Conservation (phyloP, 2,329 filamentous ascomycete species). For the Diaporthe ampelina region DNA sequence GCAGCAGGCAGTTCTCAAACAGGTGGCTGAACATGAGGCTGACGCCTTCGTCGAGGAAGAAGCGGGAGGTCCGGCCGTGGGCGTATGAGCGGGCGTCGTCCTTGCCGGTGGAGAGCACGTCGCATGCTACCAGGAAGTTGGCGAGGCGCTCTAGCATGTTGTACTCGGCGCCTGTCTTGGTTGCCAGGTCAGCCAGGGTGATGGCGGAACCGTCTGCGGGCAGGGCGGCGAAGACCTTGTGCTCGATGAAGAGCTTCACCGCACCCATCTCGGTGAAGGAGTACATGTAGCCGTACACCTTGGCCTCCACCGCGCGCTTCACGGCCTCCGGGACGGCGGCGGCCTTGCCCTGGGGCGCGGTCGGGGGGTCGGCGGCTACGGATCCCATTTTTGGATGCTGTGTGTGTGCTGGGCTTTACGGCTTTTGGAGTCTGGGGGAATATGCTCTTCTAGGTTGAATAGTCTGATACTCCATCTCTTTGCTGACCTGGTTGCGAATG, state of each 20-base stretch:
- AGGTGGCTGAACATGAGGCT: conserved; percentile 35
- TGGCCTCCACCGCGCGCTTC: conserved; percentile 17
- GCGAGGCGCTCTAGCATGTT: conserved; percentile 19
- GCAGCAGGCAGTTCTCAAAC: conserved; percentile 47
- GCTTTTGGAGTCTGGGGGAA: neutral
- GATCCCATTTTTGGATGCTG: conserved; percentile 10
- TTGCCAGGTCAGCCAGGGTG: conserved; percentile 1
- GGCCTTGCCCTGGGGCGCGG: conserved; percentile 12
- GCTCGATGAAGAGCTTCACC: conserved; percentile 29
- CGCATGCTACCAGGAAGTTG: conserved; percentile 21
- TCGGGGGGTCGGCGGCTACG: conserved; percentile 23
- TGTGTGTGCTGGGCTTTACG: neutral
- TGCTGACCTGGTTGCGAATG: neutral
- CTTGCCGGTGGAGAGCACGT: neutral
- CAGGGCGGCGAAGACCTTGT: conserved; percentile 14
- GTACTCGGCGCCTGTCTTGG: conserved; percentile 10
- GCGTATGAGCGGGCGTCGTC: neutral
- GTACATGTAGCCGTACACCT: conserved; percentile 29
- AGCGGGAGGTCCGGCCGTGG: conserved; percentile 19
- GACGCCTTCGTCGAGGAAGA: conserved; percentile 26
- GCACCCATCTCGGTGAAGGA: conserved; percentile 24
- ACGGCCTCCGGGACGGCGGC: conserved; percentile 14
- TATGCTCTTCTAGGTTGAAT: neutral
- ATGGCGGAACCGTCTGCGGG: conserved; percentile 2
- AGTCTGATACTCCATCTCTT: neutral